Conservation (phyloP, 1,284 basidiomycete species). For the Ustilago loliicola region DNA sequence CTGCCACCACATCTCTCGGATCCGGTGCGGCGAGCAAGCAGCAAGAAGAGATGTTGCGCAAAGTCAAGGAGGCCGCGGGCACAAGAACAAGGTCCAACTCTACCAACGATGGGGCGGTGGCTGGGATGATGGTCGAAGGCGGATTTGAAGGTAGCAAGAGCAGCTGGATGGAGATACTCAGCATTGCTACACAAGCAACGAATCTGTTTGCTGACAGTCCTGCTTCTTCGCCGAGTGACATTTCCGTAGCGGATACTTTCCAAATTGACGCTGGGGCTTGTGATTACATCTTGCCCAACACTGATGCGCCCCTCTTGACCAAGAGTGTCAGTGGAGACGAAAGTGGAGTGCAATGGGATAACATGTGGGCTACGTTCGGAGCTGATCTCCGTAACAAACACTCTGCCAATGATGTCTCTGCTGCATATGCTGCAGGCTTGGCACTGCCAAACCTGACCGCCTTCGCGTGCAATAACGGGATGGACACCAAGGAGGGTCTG, state of each 20-base stretch:
- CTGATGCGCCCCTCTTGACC: slow-evolving; percentile 6
- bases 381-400: slow-evolving; percentile 26
- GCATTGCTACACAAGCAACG: slow-evolving; percentile 32
- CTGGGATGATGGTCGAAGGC: background rate
- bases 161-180: slow-evolving; percentile 54
- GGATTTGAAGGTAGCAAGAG: slow-evolving; percentile 22
- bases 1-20: slow-evolving; percentile 42
- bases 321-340: slow-evolving; percentile 5
- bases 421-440: background rate
- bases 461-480: slow-evolving; percentile 24
- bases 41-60: slow-evolving; percentile 38
- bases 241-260: slow-evolving; percentile 36
- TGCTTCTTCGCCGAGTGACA: slow-evolving; percentile 34
- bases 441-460: slow-evolving; percentile 28
- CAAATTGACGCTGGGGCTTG: slow-evolving; percentile 46
- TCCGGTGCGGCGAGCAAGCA: slow-evolving; percentile 47
- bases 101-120: slow-evolving; percentile 30
- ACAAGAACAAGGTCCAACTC: slow-evolving; percentile 38
- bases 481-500: slow-evolving; percentile 22
- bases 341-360: slow-evolving; percentile 27
- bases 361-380: slow-evolving; percentile 34
- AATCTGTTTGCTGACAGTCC: slow-evolving; percentile 48
- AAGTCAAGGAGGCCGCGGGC: slow-evolving; percentile 37
- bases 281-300: slow-evolving; percentile 24
- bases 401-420: background rate